A percentile compares a stretch with the other conserved stretches of the same genome.
Evolutionary conservation across 345 rosid genomes (phyloP).

Genomic region (Aquilaria malaccensis): DNA sequence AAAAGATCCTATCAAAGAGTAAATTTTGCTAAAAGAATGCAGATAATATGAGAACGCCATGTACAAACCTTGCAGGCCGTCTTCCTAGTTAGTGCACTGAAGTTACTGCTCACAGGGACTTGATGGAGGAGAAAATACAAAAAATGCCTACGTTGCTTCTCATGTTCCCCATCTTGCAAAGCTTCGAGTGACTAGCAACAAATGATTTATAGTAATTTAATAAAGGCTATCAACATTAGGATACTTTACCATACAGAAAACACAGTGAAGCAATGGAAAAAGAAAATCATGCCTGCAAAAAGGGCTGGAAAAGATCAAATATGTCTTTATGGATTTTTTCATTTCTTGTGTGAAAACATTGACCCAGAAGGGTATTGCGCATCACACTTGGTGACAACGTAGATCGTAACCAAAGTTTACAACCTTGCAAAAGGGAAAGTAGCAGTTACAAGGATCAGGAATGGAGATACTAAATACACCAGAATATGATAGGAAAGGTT

Average conservation of each 20-base stretch:
- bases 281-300: constrained; percentile 66
- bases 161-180: constrained; percentile 97
- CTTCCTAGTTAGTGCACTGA: constrained; percentile 72
- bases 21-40: constrained; percentile 3
- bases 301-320: constrained; percentile 89
- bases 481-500: too few relatives aligned
- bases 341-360: constrained; percentile 86
- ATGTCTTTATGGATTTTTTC: constrained; percentile 97
- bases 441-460: neutral
- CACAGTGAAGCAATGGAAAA: neutral
- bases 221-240: constrained; percentile 12
- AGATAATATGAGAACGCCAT: neutral
- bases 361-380: constrained; percentile 95
- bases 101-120: constrained; percentile 92
- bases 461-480: too few relatives aligned
- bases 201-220: neutral
- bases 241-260: constrained; percentile 12
- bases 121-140: constrained; percentile 96
- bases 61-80: constrained; percentile 77
- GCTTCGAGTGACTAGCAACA: constrained; percentile 79
- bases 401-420: constrained; percentile 96
- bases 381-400: constrained; percentile 91
- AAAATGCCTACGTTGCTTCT: constrained; percentile 79
- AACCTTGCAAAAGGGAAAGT: constrained; percentile 44
- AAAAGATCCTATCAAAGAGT: constrained; percentile 10